phyloP scores from a whole-genome alignment of 345 rosid species.

The Citrus australasica region DNA sequence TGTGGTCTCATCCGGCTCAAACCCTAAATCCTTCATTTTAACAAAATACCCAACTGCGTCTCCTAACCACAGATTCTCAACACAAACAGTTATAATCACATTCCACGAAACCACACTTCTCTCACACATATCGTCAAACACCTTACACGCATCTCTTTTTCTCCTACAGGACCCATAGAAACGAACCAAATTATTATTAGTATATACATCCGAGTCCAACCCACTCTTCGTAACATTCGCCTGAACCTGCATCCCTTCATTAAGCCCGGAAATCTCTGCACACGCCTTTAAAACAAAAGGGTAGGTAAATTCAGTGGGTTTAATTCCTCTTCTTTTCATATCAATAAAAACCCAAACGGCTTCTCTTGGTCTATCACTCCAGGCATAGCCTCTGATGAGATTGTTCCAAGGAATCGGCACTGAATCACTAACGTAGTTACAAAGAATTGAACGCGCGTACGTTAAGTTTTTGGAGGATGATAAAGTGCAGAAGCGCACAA shows the following conservation, averaged over 20 bases:
- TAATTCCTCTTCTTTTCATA: conserved; percentile 58
- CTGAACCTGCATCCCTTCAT: conserved; percentile 66
- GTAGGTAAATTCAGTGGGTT: conserved; percentile 60
- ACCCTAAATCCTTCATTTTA: conserved; percentile 44
- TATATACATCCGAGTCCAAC: conserved; percentile 60
- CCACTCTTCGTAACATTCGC: conserved; percentile 60
- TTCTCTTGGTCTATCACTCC: conserved; percentile 47
- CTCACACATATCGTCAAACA: conserved; percentile 69
- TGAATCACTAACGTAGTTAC: conserved; percentile 30
- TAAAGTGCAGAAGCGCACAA: conserved; percentile 47
- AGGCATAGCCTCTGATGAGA: conserved; percentile 58
- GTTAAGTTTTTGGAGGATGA: conserved; percentile 40
- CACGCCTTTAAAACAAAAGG: conserved; percentile 77
- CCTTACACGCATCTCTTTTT: conserved; percentile 43
- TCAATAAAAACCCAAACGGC: conserved; percentile 47
- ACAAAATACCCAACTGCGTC: conserved; percentile 46
- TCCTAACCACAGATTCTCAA: conserved; percentile 36
- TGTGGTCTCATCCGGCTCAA: conserved; percentile 66
- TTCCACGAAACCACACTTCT: conserved; percentile 83
- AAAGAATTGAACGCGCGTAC: conserved; percentile 45
- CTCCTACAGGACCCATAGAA: conserved; percentile 68
- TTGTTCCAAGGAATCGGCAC: conserved; percentile 59
- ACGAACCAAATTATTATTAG: conserved; percentile 57
- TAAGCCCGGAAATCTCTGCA: conserved; percentile 38
- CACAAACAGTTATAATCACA: conserved; percentile 57